Evolutionary conservation across 2,329 filamentous ascomycete genomes (phyloP), one percentile per base, ranked within the genome.

Genomic region (Cordyceps fumosorosea): DNA sequence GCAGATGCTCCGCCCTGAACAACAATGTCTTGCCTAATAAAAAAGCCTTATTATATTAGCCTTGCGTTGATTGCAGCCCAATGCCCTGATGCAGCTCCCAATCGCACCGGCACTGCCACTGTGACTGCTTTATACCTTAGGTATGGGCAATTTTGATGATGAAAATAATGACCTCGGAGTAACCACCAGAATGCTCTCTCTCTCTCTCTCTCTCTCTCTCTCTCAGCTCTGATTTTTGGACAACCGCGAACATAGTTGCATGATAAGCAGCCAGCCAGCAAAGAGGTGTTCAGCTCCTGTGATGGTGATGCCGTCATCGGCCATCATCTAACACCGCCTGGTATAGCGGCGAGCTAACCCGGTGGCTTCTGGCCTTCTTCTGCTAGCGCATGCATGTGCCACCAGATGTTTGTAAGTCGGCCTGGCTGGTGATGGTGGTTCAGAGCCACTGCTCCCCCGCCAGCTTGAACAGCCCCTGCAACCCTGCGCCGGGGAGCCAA

Each of bases 61-160:
- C 26, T 16, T 45, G 29, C 37, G 55, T 56, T 26, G 26, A 48
- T 56, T n/a, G 26, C 55, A 56, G 55, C 55, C 55, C 55, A 56
- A 56, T 47, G 44, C n/a, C 29, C 24, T 37, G 53, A 56, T 45
- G 24, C 8, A 45, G 53, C 53, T 56, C 54, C 42, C 42, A 56
- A 56, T 47, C 29, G 40, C 14, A 45, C 16, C 12, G 29, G 54
- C 54, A 56, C 54, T 34, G 40, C 40, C 54, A 56, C 40, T 45
- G 10, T n/a, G 11, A 24, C n/a, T 2, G 37, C 52, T 20, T 18
- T 16, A 45, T 45, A 29, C 26, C 26, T 29, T 22, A 42, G 52
- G 37, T 42, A 16, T 51, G 34, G 22, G 34, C 16, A 20, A 54
- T 18, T 3, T 22, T 42, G 16, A 29, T 26, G 22, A 14, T 37